Percentiles rank a stretch among this genome's conserved stretches.
These are phyloP conservation scores for Onygenales sp. DNA, from an alignment of 2,329 filamentous ascomycete species.

Conservation along the genomic window DNA sequence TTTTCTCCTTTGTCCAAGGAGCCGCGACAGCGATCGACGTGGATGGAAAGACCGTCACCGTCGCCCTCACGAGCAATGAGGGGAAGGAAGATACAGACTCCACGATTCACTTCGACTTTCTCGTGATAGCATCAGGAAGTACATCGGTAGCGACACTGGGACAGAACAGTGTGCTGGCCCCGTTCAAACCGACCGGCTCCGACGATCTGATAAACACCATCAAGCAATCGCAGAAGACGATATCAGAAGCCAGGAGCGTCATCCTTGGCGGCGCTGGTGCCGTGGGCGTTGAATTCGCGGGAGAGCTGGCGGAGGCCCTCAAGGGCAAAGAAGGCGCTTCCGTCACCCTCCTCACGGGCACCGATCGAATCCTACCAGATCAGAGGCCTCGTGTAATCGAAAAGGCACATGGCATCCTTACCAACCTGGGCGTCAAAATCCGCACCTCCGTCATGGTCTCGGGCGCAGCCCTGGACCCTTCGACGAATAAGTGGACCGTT, in stretches of 20 bases:
- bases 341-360: conserved; percentile 34
- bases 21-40: conserved; percentile 40
- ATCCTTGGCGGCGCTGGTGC: conserved; percentile 42
- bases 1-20: conserved; percentile 44
- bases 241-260: conserved; percentile 33
- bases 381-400: not conserved
- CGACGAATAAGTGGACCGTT: conserved; percentile 8
- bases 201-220: conserved; percentile 26
- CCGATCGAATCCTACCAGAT: conserved; percentile 7
- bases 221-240: conserved; percentile 23
- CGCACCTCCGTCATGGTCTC: conserved; percentile 6
- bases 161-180: conserved; percentile 19
- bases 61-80: conserved; percentile 21
- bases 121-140: conserved; percentile 48
- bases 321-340: conserved; percentile 15
- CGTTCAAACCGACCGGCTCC: conserved; percentile 35
- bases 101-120: conserved; percentile 41
- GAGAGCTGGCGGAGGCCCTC: conserved; percentile 37
- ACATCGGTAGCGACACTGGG: conserved; percentile 34
- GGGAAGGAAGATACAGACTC: conserved; percentile 14
- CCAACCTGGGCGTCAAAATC: conserved; percentile 7
- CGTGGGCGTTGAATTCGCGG: conserved; percentile 40
- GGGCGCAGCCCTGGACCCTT: conserved; percentile 2
- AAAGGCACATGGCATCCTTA: conserved; percentile 6
- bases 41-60: conserved; percentile 33